phyloP scores from a whole-genome alignment of 2,329 filamentous ascomycete species.

The Neocucurbitaria cava region DNA sequence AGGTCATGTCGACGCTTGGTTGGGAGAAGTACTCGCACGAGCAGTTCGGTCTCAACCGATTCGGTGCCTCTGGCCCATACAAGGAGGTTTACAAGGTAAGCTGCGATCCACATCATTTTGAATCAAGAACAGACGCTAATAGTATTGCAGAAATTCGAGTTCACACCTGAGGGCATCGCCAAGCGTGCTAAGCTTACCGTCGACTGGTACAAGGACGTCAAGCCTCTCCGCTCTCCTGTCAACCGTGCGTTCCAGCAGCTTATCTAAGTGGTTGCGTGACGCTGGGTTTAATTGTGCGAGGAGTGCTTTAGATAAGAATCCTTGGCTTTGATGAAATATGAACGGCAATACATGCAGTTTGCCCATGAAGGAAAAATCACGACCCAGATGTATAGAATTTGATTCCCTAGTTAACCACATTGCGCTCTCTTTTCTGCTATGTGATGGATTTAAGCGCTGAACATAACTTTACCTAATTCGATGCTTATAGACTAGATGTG shows the following conservation, averaged over 20 bases:
- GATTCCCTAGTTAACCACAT: slow-evolving; percentile 20
- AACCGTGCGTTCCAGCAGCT: slow-evolving; percentile 98
- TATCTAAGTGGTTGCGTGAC: slow-evolving; percentile 66
- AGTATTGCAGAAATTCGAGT: slow-evolving; percentile 90
- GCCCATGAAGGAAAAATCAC: slow-evolving; percentile 21
- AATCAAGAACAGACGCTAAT: slow-evolving; percentile 41
- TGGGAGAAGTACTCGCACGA: slow-evolving; percentile 99
- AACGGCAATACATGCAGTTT: slow-evolving; percentile 22
- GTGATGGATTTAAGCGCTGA: neutral
- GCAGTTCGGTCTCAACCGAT: slow-evolving; percentile 99
- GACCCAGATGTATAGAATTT: slow-evolving; percentile 29
- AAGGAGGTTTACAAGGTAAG: slow-evolving; percentile 91
- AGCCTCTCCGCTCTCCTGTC: slow-evolving; percentile 85
- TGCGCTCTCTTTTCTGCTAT: neutral
- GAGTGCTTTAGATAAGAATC: neutral
- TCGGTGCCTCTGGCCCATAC: slow-evolving; percentile 96
- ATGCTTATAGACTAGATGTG: too few species aligned
- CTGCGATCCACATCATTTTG: slow-evolving; percentile 36
- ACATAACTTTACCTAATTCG: too few species aligned
- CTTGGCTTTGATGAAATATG: slow-evolving; percentile 12
- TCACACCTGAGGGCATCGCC: slow-evolving; percentile 94
- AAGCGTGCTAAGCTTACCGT: slow-evolving; percentile 93
- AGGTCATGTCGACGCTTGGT: slow-evolving; percentile 96
- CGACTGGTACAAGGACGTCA: slow-evolving; percentile 97
- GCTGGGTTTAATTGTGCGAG: slow-evolving; percentile 6